These are phyloP conservation scores for Areca catechu DNA, from an alignment of 176 grass and related monocot species.

Conservation along the genomic window DNA sequence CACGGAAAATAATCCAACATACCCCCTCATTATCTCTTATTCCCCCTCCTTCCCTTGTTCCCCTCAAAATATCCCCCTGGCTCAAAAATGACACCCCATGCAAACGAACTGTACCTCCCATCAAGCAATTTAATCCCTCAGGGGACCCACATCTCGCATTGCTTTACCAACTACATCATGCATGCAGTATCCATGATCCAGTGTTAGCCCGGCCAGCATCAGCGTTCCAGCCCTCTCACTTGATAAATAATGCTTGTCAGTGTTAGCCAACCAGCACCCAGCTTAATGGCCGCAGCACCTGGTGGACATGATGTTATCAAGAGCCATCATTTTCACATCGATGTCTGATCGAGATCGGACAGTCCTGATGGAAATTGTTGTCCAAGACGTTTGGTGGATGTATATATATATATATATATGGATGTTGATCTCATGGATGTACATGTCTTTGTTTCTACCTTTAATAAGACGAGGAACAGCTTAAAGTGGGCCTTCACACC, in stretches of 20 bases:
- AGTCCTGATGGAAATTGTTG: conserved; percentile 22
- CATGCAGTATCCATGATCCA: not conserved
- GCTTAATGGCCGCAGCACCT: conserved; percentile 75
- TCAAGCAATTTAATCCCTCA: not conserved
- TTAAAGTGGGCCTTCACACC: not conserved
- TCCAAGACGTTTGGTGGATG: conserved; percentile 7
- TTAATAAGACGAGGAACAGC: not conserved
- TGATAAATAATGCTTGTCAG: conserved; percentile 51
- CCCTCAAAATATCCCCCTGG: not conserved
- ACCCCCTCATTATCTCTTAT: not conserved
- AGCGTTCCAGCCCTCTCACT: too few species aligned
- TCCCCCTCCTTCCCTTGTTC: too few species aligned
- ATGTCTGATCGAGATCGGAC: conserved; percentile 28
- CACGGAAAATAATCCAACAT: not conserved
- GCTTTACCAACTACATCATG: not conserved
- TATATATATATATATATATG: conserved; percentile 15
- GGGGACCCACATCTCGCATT: not conserved
- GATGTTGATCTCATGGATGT: conserved; percentile 14
- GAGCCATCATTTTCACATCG: conserved; percentile 21
- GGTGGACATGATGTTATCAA: conserved; percentile 8
- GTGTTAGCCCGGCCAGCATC: not conserved
- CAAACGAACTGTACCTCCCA: not conserved
- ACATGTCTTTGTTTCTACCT: conserved; percentile 2
- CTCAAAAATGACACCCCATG: not conserved
- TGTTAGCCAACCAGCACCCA: conserved; percentile 51